A percentile compares a stretch with the other conserved stretches of the same genome.
phyloP scores from a whole-genome alignment of 441 rosid genomes.

The Arabidopsis lyrata region DNA sequence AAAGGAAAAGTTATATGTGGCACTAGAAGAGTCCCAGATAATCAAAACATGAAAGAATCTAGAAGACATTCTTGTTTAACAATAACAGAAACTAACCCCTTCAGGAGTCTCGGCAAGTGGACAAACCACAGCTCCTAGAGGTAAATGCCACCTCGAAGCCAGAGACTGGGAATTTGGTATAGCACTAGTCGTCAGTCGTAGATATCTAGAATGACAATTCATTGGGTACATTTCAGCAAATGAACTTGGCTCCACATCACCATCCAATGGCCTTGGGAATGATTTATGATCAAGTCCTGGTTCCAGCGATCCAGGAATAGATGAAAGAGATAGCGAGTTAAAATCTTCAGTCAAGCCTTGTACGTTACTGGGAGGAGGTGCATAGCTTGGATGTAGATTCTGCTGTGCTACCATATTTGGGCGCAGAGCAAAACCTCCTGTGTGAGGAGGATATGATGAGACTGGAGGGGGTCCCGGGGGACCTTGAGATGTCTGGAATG shows the following conservation, averaged over 20 bases:
- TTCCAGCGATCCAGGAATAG: conserved; percentile 84
- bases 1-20: conserved; percentile 21
- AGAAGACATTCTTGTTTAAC: conserved; percentile 1
- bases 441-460: conserved; percentile 63
- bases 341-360: conserved; percentile 91
- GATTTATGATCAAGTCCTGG: conserved; percentile 79
- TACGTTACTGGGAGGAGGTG: conserved; percentile 67
- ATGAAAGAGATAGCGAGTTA: conserved; percentile 73
- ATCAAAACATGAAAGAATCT: conserved; percentile 18
- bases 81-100: conserved; percentile 70
- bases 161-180: conserved; percentile 95
- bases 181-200: conserved; percentile 87
- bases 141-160: conserved; percentile 97
- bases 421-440: conserved; percentile 61
- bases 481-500: conserved; percentile 66
- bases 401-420: conserved; percentile 60
- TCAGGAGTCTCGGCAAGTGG: conserved; percentile 97
- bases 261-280: conserved; percentile 93
- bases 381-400: conserved; percentile 61
- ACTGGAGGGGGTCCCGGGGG: conserved; percentile 47
- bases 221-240: conserved; percentile 67
- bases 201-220: conserved; percentile 87
- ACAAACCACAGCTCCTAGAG: conserved; percentile 98
- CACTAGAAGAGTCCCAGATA: conserved; percentile 35
- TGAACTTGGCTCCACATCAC: conserved; percentile 81